phyloP scores from a whole-genome alignment of 257 asterid genomes.

The Lycium ferocissimum region DNA sequence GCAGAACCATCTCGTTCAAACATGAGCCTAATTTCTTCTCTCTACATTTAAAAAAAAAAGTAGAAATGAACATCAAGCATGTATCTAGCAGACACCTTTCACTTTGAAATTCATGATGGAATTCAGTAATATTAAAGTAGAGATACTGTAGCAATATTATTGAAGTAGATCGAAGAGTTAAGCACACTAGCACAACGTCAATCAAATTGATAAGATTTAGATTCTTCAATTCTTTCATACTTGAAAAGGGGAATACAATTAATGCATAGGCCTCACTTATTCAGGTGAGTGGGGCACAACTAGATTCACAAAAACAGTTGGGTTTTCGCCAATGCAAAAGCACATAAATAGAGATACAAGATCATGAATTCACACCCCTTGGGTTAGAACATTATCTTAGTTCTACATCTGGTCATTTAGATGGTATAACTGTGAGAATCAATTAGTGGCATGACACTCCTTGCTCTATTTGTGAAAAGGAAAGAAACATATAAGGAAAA shows the following conservation, averaged over 20 bases:
- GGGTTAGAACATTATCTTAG: neutral
- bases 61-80: slow-evolving; percentile 26
- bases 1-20: slow-evolving; percentile 93
- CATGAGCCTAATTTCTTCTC: slow-evolving; percentile 88
- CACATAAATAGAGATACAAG: neutral
- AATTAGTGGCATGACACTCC: neutral
- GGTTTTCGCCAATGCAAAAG: neutral
- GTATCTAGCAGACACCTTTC: neutral
- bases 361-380: neutral
- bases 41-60: slow-evolving; percentile 46
- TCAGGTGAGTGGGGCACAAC: neutral
- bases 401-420: no score
- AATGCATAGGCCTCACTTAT: neutral
- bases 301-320: neutral
- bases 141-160: neutral
- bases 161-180: neutral
- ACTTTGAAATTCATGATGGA: neutral
- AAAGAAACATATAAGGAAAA: slow-evolving; percentile 40
- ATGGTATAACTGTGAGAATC: no score
- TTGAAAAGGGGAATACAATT: neutral
- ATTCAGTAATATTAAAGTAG: neutral
- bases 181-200: neutral
- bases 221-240: neutral
- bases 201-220: neutral
- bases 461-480: neutral